phyloP scores from a whole-genome alignment of 495 filamentous ascomycete species.

The Aspergillus coremiiformis region DNA sequence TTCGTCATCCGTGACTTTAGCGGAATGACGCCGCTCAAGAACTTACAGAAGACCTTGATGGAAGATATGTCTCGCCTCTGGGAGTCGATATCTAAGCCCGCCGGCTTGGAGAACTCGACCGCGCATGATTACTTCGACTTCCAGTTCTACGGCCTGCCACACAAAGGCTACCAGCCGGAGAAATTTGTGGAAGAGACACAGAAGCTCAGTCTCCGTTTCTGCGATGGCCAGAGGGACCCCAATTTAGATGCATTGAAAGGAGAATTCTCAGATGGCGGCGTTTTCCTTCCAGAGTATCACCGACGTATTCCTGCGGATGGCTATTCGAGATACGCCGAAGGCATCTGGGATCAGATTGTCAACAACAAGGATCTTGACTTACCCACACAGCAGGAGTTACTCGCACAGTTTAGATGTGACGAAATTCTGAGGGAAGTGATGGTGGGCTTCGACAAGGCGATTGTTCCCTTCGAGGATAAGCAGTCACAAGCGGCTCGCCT shows the following conservation, averaged over 20 bases:
- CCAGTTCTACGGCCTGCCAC: slow-evolving; percentile 88
- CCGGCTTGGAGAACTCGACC: slow-evolving; percentile 76
- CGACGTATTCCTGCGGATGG: slow-evolving; percentile 92
- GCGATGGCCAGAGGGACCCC: slow-evolving; percentile 63
- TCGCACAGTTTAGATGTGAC: slow-evolving; percentile 96
- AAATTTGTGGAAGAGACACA: slow-evolving; percentile 75
- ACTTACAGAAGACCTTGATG: slow-evolving; percentile 80
- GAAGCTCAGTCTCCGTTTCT: slow-evolving; percentile 73
- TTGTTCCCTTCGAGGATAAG: slow-evolving; percentile 77
- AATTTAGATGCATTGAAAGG: slow-evolving; percentile 44
- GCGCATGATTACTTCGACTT: slow-evolving; percentile 99
- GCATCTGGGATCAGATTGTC: slow-evolving; percentile 96
- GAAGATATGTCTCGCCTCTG: slow-evolving; percentile 88
- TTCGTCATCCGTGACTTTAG: slow-evolving; percentile 98
- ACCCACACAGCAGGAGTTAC: slow-evolving; percentile 91
- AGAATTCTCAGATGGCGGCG: slow-evolving; percentile 68
- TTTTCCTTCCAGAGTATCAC: slow-evolving; percentile 93
- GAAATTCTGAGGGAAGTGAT: slow-evolving; percentile 87
- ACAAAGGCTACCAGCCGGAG: slow-evolving; percentile 95
- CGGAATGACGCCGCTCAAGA: slow-evolving; percentile 79
- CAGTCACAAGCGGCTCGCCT: slow-evolving; percentile 63
- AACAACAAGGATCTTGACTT: slow-evolving; percentile 97
- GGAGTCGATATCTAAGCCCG: slow-evolving; percentile 83
- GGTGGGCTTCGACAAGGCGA: slow-evolving; percentile 71
- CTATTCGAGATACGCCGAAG: slow-evolving; percentile 83